Conservation (phyloP, 2,329 filamentous ascomycete species). For the Amylocarpus encephaloides region DNA sequence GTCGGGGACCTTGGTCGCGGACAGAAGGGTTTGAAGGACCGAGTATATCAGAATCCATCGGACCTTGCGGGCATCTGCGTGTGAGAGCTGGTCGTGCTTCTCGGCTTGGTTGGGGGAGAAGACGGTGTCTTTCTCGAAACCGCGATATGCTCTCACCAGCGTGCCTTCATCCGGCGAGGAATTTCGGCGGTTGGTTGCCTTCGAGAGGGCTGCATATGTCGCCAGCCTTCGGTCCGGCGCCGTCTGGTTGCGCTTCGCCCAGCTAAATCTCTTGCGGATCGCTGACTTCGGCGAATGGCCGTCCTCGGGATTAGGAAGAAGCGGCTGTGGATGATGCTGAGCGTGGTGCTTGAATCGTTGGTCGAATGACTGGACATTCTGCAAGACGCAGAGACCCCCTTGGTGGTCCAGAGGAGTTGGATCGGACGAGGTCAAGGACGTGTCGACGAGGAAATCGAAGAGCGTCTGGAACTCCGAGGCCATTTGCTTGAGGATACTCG, state of each 20-base stretch:
- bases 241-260: constrained; percentile 32
- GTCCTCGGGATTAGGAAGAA: constrained; percentile 45
- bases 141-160: constrained; percentile 62
- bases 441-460: constrained; percentile 66
- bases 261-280: constrained; percentile 24
- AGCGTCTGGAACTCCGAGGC: constrained; percentile 63
- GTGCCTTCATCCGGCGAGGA: constrained; percentile 33
- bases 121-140: constrained; percentile 59
- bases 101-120: constrained; percentile 46
- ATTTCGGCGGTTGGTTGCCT: constrained; percentile 41
- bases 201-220: constrained; percentile 45
- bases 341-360: constrained; percentile 50
- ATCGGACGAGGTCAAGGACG: constrained; percentile 40
- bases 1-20: constrained; percentile 53
- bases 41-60: constrained; percentile 74
- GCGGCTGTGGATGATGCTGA: constrained; percentile 59
- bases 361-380: constrained; percentile 64
- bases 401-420: constrained; percentile 46
- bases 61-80: constrained; percentile 66
- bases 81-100: constrained; percentile 49
- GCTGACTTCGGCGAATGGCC: constrained; percentile 22
- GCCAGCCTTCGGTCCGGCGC: constrained; percentile 44
- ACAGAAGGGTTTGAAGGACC: constrained; percentile 64
- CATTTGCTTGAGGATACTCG: constrained; percentile 54
- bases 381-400: constrained; percentile 64